Evolutionary conservation across 768 basidiomycete species (phyloP).

Genomic region (Russula griseocarnosa): DNA sequence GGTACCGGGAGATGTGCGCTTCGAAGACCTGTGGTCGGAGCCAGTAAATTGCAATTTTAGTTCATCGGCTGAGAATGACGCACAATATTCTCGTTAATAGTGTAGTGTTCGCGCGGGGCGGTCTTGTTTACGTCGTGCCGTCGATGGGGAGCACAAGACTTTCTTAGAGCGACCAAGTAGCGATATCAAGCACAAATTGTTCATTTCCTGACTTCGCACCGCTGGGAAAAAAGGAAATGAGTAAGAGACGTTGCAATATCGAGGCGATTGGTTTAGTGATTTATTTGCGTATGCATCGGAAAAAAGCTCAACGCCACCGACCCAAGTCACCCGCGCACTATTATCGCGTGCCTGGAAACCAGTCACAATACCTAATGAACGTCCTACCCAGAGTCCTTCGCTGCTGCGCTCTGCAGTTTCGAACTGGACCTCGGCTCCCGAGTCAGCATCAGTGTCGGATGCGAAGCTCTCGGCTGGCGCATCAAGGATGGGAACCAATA

Average conservation of each 20-base stretch:
- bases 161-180: constrained; percentile 91
- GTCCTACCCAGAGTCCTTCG: constrained; percentile 81
- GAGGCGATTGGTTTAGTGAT: constrained; percentile 34
- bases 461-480: constrained; percentile 76
- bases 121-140: constrained; percentile 55
- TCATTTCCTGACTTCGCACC: constrained; percentile 69
- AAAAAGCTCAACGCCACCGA: constrained; percentile 78
- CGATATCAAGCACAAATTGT: constrained; percentile 68
- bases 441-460: constrained; percentile 56
- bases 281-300: constrained; percentile 70
- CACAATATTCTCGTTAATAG: constrained; percentile 83
- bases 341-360: constrained; percentile 84
- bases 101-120: constrained; percentile 66
- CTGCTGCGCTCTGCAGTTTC: constrained; percentile 73
- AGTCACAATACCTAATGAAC: constrained; percentile 68
- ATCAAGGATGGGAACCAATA: constrained; percentile 72
- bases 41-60: constrained; percentile 1
- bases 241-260: not conserved
- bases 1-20: constrained; percentile 66
- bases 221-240: constrained; percentile 34
- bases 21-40: constrained; percentile 56
- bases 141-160: constrained; percentile 76
- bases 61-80: constrained; percentile 29
- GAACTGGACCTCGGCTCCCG: constrained; percentile 56
- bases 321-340: constrained; percentile 74